Percentiles rank a stretch among this genome's conserved stretches.
phyloP scores from a whole-genome alignment of 2,329 filamentous ascomycete species.

The Fusarium burgessii region DNA sequence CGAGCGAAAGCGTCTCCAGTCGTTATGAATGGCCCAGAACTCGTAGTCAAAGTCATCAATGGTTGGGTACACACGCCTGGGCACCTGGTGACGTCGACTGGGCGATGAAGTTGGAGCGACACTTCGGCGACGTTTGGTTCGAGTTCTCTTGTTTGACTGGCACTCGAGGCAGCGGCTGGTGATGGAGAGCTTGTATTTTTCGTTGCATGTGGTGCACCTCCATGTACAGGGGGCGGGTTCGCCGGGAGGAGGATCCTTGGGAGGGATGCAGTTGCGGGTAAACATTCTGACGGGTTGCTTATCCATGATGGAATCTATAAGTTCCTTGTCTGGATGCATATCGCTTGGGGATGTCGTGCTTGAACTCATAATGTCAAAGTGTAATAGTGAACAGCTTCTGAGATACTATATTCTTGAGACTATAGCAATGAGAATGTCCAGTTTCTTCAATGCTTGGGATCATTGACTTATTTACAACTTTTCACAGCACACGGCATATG shows the following conservation, averaged over 20 bases:
- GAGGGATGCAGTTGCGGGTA: not conserved
- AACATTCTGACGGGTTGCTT: not conserved
- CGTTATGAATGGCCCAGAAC: slow-evolving; percentile 47
- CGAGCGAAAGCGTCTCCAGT: slow-evolving; percentile 46
- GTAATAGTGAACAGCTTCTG: too few relatives aligned
- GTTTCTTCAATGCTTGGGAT: not conserved
- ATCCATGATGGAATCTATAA: not conserved
- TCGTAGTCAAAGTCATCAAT: slow-evolving; percentile 47
- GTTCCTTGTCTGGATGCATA: not conserved
- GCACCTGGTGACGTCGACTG: too few relatives aligned
- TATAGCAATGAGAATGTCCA: not conserved
- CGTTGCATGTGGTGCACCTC: slow-evolving; percentile 50
- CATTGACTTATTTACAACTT: not conserved
- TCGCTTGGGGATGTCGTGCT: not conserved
- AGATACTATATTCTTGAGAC: not conserved
- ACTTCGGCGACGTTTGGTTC: too few relatives aligned
- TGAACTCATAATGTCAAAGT: not conserved
- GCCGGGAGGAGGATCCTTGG: not conserved
- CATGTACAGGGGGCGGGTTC: slow-evolving; percentile 48
- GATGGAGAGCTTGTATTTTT: slow-evolving; percentile 38
- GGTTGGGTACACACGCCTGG: not conserved
- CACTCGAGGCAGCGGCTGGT: slow-evolving; percentile 29
- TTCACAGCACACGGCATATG: not conserved
- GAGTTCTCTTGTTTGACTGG: not conserved
- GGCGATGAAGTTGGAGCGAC: too few relatives aligned